A percentile compares a stretch with the other conserved stretches of the same genome.
These are phyloP conservation scores for Sextonia rubra DNA, from an alignment of 164 flowering plant genomes.

Conservation along the genomic window DNA sequence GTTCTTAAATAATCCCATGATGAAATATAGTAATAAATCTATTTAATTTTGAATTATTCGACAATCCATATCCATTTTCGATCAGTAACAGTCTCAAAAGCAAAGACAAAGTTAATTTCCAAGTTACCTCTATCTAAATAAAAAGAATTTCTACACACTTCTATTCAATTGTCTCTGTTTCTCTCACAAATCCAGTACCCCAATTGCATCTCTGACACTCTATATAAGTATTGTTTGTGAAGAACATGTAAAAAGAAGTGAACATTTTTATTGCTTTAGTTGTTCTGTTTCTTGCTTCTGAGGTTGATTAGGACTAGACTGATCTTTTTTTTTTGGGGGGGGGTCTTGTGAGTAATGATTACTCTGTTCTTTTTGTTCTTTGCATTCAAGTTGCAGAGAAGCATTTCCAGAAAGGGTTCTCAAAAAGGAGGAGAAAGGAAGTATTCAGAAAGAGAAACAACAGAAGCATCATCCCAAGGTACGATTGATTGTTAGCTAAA, in stretches of 20 bases:
- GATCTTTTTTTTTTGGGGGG: background rate
- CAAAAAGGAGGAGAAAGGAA: slow-evolving; percentile 33
- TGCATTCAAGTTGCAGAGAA: slow-evolving; percentile 39
- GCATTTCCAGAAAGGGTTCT: slow-evolving; percentile 47
- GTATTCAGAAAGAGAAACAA: slow-evolving; percentile 5
- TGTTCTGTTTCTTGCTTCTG: background rate
- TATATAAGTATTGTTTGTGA: too few species aligned
- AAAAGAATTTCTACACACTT: background rate
- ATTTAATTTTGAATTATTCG: background rate
- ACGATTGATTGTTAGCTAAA: background rate
- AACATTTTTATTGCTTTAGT: background rate
- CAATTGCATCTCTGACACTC: background rate
- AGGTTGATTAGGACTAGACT: background rate
- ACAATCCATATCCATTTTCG: background rate
- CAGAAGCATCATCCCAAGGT: slow-evolving; percentile 1
- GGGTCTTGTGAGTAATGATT: background rate
- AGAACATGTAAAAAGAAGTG: background rate
- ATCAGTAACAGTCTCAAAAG: background rate
- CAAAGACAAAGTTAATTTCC: too few species aligned
- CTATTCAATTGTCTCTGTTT: background rate
- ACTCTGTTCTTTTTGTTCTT: background rate
- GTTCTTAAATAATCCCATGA: background rate
- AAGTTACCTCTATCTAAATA: too few species aligned
- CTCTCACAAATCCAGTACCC: background rate
- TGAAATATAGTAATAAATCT: background rate